A percentile compares a stretch with the other conserved stretches of the same genome.
Evolutionary conservation across 1,284 basidiomycete genomes (phyloP).

Genomic region (Heimioporus punctisporus): DNA sequence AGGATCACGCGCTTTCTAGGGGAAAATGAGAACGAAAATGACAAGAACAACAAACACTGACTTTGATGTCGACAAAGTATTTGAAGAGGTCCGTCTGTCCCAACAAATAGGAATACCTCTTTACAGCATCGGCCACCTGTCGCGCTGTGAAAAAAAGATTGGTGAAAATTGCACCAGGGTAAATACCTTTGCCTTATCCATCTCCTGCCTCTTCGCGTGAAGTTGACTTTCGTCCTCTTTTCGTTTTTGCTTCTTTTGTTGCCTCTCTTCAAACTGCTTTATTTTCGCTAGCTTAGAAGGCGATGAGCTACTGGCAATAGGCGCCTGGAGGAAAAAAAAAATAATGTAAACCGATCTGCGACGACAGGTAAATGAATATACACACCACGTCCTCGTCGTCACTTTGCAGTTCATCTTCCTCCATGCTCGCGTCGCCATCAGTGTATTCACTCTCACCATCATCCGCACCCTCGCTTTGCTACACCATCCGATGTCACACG

Average conservation of each 20-base stretch:
- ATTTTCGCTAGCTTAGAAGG: conserved; percentile 42
- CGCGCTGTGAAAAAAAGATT: conserved; percentile 4
- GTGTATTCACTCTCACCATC: conserved; percentile 67
- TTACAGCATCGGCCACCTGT: conserved; percentile 92
- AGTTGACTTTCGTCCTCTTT: conserved; percentile 72
- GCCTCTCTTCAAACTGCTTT: conserved; percentile 41
- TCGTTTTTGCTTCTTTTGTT: conserved; percentile 62
- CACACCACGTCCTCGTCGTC: conserved; percentile 52
- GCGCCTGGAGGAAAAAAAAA: conserved; percentile 17
- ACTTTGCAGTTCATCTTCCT: conserved; percentile 68
- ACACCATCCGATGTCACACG: conserved; percentile 2
- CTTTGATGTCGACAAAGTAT: conserved; percentile 96
- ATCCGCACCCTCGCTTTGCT: conserved; percentile 71
- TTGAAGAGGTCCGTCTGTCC: conserved; percentile 97
- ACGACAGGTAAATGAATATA: conserved; percentile 4
- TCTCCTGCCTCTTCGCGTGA: conserved; percentile 68
- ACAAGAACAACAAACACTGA: conserved; percentile 29
- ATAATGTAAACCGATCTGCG: conserved; percentile 4
- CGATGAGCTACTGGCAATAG: conserved; percentile 35
- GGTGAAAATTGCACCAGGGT: neutral
- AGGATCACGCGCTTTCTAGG: conserved; percentile 92
- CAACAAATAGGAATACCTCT: conserved; percentile 93
- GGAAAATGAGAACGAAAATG: conserved; percentile 8
- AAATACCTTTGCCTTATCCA: conserved; percentile 81
- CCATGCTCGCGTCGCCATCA: conserved; percentile 46